A percentile compares a stretch with the other conserved stretches of the same genome.
Evolutionary conservation across 352 stramenopile species (phyloP).

Genomic region (Thalassiosira hispida): DNA sequence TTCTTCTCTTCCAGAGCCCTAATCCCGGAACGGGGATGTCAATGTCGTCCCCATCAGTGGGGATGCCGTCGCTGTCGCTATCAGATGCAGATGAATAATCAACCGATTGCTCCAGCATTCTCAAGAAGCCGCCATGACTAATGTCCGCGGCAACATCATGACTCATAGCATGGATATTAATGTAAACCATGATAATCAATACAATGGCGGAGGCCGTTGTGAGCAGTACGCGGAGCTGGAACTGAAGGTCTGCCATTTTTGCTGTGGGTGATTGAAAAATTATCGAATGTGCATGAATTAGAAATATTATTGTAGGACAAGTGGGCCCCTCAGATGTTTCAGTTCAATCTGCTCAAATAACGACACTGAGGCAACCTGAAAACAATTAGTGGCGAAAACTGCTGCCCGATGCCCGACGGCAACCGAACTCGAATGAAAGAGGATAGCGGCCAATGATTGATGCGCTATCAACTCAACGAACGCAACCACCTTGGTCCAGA

Average conservation of each 20-base stretch:
- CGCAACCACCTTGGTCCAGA: too few species aligned
- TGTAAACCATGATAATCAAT: slow-evolving; percentile 14
- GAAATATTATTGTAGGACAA: too few species aligned
- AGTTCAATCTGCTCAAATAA: too few species aligned
- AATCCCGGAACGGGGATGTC: not conserved
- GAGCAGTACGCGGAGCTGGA: not conserved
- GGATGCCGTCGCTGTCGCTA: not conserved
- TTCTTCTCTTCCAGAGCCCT: too few species aligned
- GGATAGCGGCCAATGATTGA: too few species aligned
- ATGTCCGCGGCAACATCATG: slow-evolving; percentile 1
- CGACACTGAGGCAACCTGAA: too few species aligned
- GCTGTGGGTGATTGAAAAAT: not conserved
- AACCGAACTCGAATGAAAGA: too few species aligned
- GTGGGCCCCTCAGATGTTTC: too few species aligned
- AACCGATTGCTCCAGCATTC: slow-evolving; percentile 31
- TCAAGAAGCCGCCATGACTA: slow-evolving; percentile 12
- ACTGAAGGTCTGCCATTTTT: not conserved
- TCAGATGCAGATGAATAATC: not conserved
- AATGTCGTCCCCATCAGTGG: not conserved
- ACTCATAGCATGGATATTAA: slow-evolving; percentile 28
- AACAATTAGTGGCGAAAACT: too few species aligned
- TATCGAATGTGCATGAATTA: too few species aligned
- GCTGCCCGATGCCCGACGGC: too few species aligned
- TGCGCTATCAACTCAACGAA: too few species aligned
- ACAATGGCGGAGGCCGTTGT: not conserved